Percentiles rank a stretch among this genome's conserved stretches.
Evolutionary conservation across 179 eudicot species (phyloP).

Genomic region (Actinidia chinensis): DNA sequence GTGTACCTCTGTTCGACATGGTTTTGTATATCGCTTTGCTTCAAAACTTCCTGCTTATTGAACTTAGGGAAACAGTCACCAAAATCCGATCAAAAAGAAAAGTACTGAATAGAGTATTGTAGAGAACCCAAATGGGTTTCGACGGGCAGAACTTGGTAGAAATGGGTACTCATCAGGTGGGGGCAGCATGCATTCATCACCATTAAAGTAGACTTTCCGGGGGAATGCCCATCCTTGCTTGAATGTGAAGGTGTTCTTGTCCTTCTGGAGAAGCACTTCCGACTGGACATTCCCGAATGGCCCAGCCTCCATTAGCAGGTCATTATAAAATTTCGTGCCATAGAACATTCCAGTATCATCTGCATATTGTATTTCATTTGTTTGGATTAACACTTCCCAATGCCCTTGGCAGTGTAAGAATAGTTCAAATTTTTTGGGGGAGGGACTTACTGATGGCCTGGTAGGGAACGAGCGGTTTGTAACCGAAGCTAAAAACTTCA

Average conservation of each 20-base stretch:
- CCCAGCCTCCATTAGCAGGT: slow-evolving; percentile 78
- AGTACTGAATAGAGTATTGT: slow-evolving; percentile 22
- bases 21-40: slow-evolving; percentile 2
- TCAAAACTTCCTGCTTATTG: slow-evolving; percentile 17
- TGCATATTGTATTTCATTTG: slow-evolving; percentile 28
- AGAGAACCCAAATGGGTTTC: slow-evolving; percentile 20
- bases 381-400: neutral
- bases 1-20: neutral
- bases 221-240: slow-evolving; percentile 86
- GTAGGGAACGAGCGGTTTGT: slow-evolving; percentile 72
- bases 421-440: neutral
- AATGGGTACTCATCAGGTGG: slow-evolving; percentile 65
- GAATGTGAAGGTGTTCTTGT: slow-evolving; percentile 60
- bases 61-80: slow-evolving; percentile 20
- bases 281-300: slow-evolving; percentile 70
- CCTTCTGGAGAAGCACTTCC: slow-evolving; percentile 67
- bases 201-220: slow-evolving; percentile 71
- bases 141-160: slow-evolving; percentile 55
- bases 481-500: slow-evolving; percentile 79
- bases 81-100: slow-evolving; percentile 28
- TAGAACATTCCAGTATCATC: slow-evolving; percentile 94
- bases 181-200: slow-evolving; percentile 79
- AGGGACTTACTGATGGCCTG: slow-evolving; percentile 60
- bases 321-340: slow-evolving; percentile 74
- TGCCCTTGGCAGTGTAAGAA: neutral